Conservation (phyloP, 495 filamentous ascomycete species). For the Collariella sp. region DNA sequence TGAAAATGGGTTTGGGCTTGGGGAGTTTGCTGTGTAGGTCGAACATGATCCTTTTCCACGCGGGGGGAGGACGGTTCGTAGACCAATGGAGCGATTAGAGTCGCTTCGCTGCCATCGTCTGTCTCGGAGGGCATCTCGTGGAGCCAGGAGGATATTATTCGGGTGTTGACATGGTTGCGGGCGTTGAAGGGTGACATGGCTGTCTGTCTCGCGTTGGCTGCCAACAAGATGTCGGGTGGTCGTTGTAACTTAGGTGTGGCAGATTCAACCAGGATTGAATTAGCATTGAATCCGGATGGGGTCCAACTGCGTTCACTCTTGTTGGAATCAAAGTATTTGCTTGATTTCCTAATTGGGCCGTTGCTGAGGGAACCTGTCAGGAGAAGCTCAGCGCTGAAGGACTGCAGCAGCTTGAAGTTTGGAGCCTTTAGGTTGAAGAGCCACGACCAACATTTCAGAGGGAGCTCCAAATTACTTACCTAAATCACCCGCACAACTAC, state of each 20-base stretch:
- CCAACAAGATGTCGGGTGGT: neutral
- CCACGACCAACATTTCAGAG: too few species aligned
- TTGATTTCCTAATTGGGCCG: constrained; percentile 5
- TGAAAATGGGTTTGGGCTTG: neutral
- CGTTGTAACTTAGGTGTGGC: too few species aligned
- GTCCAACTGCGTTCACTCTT: too few species aligned
- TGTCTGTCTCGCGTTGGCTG: neutral
- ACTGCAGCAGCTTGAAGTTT: too few species aligned
- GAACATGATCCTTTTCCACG: neutral
- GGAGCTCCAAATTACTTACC: too few species aligned
- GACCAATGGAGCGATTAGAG: neutral
- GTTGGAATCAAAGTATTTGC: neutral
- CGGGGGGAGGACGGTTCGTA: neutral
- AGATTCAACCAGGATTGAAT: too few species aligned
- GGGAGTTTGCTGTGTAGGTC: neutral
- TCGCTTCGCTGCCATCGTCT: neutral
- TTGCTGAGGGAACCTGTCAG: neutral
- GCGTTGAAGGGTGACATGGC: neutral
- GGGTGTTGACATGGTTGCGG: neutral
- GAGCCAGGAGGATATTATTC: constrained; percentile 6
- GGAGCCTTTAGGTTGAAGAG: too few species aligned
- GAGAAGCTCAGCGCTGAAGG: too few species aligned
- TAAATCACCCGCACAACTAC: too few species aligned
- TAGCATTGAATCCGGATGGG: too few species aligned
- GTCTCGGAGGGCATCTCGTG: constrained; percentile 7